Evolutionary conservation across 768 basidiomycete species (phyloP).

Genomic region (Collybia mongolica): DNA sequence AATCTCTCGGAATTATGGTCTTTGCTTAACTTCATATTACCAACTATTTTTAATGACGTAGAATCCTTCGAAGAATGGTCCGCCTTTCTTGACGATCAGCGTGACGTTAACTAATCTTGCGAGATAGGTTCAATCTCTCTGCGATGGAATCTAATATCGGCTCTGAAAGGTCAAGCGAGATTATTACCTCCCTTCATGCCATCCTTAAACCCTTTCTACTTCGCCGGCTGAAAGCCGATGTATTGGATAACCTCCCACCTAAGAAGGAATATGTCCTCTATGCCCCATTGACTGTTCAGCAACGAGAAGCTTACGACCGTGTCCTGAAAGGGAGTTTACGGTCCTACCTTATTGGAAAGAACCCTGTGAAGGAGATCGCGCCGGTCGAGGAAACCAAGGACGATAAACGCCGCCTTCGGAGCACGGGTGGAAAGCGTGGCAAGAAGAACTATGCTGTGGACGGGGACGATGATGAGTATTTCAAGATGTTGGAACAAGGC

Average conservation of each 20-base stretch:
- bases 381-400: slow-evolving; percentile 13
- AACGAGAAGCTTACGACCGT: slow-evolving; percentile 83
- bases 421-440: slow-evolving; percentile 28
- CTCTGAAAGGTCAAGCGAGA: slow-evolving; percentile 54
- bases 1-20: slow-evolving; percentile 95
- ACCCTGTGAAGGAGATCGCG: slow-evolving; percentile 16
- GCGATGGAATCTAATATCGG: slow-evolving; percentile 56
- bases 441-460: slow-evolving; percentile 54
- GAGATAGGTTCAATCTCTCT: slow-evolving; percentile 67
- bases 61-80: slow-evolving; percentile 90
- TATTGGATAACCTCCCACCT: slow-evolving; percentile 75
- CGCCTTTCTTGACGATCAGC: slow-evolving; percentile 9
- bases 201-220: slow-evolving; percentile 96
- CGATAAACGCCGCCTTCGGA: slow-evolving; percentile 28
- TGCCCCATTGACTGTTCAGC: slow-evolving; percentile 79
- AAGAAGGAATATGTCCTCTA: slow-evolving; percentile 96
- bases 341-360: slow-evolving; percentile 51
- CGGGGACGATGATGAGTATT: slow-evolving; percentile 66
- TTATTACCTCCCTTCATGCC: slow-evolving; percentile 79
- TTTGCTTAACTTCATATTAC: slow-evolving; percentile 92
- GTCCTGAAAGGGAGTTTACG: slow-evolving; percentile 74
- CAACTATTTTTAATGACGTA: slow-evolving; percentile 88
- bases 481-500: slow-evolving; percentile 54
- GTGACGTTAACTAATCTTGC: slow-evolving; percentile 2
- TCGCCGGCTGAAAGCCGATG: slow-evolving; percentile 88